Evolutionary conservation across 495 filamentous ascomycete species (phyloP), one percentile per base, ranked within the genome.

Genomic region (Eremomyces bilateralis): DNA sequence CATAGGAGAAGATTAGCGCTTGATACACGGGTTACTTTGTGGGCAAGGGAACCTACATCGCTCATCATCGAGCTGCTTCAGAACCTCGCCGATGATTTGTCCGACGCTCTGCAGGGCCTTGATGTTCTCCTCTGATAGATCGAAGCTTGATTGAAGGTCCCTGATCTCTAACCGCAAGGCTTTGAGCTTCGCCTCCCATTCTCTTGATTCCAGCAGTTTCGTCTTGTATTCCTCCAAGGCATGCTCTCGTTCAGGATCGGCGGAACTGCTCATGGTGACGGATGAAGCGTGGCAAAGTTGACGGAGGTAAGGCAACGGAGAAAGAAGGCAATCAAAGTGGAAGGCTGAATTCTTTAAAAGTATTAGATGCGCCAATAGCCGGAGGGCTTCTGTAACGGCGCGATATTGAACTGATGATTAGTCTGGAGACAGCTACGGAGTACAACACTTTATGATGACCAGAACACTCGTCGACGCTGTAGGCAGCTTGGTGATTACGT

Each of bases 61-160:
- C 63, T 99, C 88, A 43, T 99, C 88, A 52, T 99, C 88, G 22
- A 99, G 68, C 59, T 99, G 88, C 61, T 99, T 99, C 45, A 99
- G 59, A 41, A 99, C 88, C 56, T 99, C 88, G 40, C 88, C 88
- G 55, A 99, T 94, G 56, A 99, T 99, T 59, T 99, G 88, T 22
- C 88, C 88, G 21, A 99, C 88, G 59, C 90, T 95, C 64, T 99
- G 88, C 46, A 99, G 57, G 42, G 88, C 88, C 64, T 99, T 99
- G 65, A 99, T 95, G 61, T 95, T 95, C 42, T 99, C 90, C 57
- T 99, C 88, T 18, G 88, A 94, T 35, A 84, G 71, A 54, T 95
- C 84, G 46, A 83, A 95, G 40, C 95, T 84, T 42, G 79, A 82
- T 47, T 92, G 81, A 25, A 94, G 55, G 33, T 75, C 82, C 61